Evolutionary conservation across 768 basidiomycete species (phyloP).

Genomic region (Lyophyllum shimeji): DNA sequence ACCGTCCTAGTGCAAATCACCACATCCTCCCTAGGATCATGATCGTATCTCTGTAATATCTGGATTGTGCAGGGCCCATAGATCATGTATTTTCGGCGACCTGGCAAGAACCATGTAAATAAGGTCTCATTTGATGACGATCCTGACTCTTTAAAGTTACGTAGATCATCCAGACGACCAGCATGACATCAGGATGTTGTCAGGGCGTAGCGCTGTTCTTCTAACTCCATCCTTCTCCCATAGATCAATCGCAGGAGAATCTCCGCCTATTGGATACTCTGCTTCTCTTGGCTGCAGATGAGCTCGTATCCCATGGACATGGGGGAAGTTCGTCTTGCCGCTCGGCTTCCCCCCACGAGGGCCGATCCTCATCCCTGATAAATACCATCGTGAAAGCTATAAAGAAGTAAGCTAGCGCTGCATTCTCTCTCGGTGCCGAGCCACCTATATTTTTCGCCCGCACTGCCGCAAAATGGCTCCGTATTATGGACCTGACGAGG

Average conservation of each 20-base stretch:
- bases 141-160: background rate
- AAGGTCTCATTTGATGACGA: background rate
- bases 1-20: too few species aligned
- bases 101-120: background rate
- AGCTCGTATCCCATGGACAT: background rate
- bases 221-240: background rate
- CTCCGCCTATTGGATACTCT: background rate
- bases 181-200: background rate
- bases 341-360: background rate
- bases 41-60: background rate
- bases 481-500: constrained; percentile 30
- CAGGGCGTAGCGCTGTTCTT: background rate
- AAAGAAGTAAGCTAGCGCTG: background rate
- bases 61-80: too few species aligned
- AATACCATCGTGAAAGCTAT: background rate
- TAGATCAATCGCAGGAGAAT: background rate
- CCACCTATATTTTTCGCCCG: background rate
- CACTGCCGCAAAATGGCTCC: constrained; percentile 20
- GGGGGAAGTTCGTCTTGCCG: background rate
- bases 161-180: background rate
- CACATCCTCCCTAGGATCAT: background rate
- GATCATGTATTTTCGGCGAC: background rate
- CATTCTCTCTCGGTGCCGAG: background rate
- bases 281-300: background rate
- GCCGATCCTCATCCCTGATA: background rate